Conservation (phyloP, 148 eudicot species). For the Rhododendron ferrugineum region DNA sequence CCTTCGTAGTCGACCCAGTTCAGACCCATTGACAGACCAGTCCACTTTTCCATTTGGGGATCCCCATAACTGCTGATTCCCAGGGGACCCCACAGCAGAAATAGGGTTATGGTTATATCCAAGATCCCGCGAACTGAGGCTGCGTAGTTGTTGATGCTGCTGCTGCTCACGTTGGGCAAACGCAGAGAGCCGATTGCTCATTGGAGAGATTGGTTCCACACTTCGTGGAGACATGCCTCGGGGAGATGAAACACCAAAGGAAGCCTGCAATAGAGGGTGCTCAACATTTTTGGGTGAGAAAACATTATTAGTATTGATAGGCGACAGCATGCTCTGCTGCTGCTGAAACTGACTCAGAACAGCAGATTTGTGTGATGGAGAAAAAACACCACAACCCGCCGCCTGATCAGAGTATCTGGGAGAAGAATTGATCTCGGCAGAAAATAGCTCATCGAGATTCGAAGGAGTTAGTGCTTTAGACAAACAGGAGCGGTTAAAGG, state of each 20-base stretch:
- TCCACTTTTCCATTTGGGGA: slow-evolving; percentile 41
- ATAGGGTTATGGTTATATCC: slow-evolving; percentile 15
- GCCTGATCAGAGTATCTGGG: slow-evolving; percentile 64
- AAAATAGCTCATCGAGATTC: slow-evolving; percentile 67
- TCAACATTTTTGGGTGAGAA: slow-evolving; percentile 65
- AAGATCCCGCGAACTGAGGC: slow-evolving; percentile 22
- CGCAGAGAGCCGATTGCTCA: slow-evolving; percentile 36
- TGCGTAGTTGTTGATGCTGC: slow-evolving; percentile 36
- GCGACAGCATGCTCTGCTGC: slow-evolving; percentile 61
- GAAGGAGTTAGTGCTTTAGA: slow-evolving; percentile 59
- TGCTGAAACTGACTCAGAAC: slow-evolving; percentile 64
- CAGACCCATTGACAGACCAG: slow-evolving; percentile 46
- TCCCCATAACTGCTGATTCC: slow-evolving; percentile 48
- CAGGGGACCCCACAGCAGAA: slow-evolving; percentile 33
- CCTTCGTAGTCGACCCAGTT: slow-evolving; percentile 27
- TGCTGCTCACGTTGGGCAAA: slow-evolving; percentile 41
- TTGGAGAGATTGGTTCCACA: slow-evolving; percentile 57
- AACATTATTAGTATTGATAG: slow-evolving; percentile 53
- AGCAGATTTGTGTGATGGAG: slow-evolving; percentile 71
- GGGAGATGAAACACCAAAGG: slow-evolving; percentile 55
- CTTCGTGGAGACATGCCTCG: slow-evolving; percentile 64
- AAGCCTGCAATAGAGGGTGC: slow-evolving; percentile 56
- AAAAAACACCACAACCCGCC: slow-evolving; percentile 42
- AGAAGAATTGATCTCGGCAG: slow-evolving; percentile 54
- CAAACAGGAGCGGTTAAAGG: slow-evolving; percentile 41